These are phyloP conservation scores for Kazachstania viticola DNA, from an alignment of 805 yeast species.

Conservation along the genomic window DNA sequence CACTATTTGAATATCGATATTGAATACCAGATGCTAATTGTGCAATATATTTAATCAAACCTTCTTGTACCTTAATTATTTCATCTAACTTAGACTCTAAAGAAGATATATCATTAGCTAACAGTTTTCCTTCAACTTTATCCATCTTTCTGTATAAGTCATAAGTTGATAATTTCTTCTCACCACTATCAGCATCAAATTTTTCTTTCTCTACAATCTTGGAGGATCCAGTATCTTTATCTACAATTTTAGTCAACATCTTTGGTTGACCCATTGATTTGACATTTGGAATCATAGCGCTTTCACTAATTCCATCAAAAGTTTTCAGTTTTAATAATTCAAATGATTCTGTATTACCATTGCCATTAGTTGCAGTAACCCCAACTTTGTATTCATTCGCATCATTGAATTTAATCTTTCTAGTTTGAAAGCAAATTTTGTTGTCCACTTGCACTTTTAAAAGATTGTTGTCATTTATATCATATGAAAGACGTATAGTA, in stretches of 20 bases:
- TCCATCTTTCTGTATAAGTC: conserved; percentile 22
- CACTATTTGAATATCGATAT: neutral
- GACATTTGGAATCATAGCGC: conserved; percentile 48
- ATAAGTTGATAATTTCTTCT: conserved; percentile 15
- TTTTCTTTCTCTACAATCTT: conserved; percentile 19
- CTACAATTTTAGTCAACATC: conserved; percentile 31
- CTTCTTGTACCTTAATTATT: conserved; percentile 15
- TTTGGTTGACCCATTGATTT: conserved; percentile 34
- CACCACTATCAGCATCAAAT: conserved; percentile 12
- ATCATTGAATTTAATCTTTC: conserved; percentile 32
- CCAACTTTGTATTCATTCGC: conserved; percentile 34
- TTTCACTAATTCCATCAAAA: conserved; percentile 41
- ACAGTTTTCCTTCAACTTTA: conserved; percentile 25
- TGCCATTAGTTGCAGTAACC: conserved; percentile 37
- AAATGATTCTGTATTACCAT: conserved; percentile 40
- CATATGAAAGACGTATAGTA: conserved; percentile 54
- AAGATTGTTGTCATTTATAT: conserved; percentile 29
- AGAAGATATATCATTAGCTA: conserved; percentile 24
- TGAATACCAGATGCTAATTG: conserved; percentile 6
- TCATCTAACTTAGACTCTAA: conserved; percentile 16
- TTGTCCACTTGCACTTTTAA: conserved; percentile 65
- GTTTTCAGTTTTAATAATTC: conserved; percentile 51
- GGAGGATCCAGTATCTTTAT: conserved; percentile 25
- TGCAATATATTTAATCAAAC: conserved; percentile 13
- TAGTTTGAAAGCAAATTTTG: conserved; percentile 56